Base-by-base conservation (phyloP, 768 basidiomycete genomes). In the Cubamyces lactineus region DNA sequence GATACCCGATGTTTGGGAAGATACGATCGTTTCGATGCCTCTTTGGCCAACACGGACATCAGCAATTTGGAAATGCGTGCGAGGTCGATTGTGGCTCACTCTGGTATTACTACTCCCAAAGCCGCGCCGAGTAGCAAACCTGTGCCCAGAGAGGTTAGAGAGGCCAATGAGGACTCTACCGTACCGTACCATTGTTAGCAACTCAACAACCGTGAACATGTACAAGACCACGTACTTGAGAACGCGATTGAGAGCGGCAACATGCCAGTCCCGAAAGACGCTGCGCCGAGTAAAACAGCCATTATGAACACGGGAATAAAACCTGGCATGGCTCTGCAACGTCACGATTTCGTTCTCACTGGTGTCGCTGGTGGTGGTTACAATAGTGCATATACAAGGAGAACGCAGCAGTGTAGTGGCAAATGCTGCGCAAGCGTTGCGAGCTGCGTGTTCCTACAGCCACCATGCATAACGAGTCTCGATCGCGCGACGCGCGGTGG, bases 111-210 rank as follows among this genome's bases (percentile, higher is more conserved):
- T 24, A 98, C 86, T 13, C 92, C 92, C 64, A 98, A 76, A 0
- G 93, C 94, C 2, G 96, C 89, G 3, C 96, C 96, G 15, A 97
- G 82, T 17, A 98, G 80, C 12, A 98, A 77, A 12, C 96, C 96
- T 47, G 90, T 90, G 12, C 92, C 90, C 16, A 93, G 71, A 45
- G 83, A 82, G 8, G 81, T 82, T 34, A 88, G 71, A 43, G 74
- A 67, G 21, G 78, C 78, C 46, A 82, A 66, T 77, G 77, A 64
- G 48, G 72, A 66, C 76, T 78, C 82, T 78, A 68, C 6, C 2
- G 13, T 45, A 8, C 42, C 16, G 21, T 11, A 7, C 17, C 9
- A 28, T 23, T 5, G 19, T 7, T 2, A 19, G 23, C 8, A 40
- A 1, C 16, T 21, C 21, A n/a, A n/a, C n/a, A n/a, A n/a, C n/a